phyloP scores from a whole-genome alignment of 192 early-diverging fungal species.

The Geosiphon pyriformis region DNA sequence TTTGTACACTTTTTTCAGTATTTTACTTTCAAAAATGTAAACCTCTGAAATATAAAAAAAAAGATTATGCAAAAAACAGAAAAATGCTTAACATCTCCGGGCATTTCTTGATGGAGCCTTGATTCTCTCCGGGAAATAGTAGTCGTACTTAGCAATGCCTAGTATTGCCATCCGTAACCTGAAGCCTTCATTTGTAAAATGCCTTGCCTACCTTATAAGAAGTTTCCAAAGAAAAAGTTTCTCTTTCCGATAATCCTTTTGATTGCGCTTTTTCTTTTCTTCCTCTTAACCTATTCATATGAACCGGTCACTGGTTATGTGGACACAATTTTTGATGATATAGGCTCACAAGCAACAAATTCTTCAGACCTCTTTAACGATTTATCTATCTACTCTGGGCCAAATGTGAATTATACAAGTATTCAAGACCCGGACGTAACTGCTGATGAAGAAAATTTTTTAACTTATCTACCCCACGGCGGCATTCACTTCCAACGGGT shows the following conservation, averaged over 20 bases:
- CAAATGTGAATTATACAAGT: background rate
- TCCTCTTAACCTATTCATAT: background rate
- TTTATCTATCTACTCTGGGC: background rate
- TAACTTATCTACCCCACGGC: conserved; percentile 42
- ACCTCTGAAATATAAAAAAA: no score
- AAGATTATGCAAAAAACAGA: no score
- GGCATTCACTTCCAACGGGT: conserved; percentile 46
- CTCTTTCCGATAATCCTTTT: background rate
- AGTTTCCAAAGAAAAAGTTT: background rate
- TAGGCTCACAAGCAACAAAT: background rate
- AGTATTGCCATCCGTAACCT: no score
- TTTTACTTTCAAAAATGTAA: no score
- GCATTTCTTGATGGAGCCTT: no score
- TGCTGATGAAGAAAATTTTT: conserved; percentile 2
- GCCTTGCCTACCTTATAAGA: background rate
- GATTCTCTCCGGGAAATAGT: no score
- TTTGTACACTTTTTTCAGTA: no score
- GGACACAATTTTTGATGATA: background rate
- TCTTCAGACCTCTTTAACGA: background rate
- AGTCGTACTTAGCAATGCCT: no score
- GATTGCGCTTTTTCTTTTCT: background rate
- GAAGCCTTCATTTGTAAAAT: no score
- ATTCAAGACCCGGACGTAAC: background rate
- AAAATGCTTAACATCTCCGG: no score
- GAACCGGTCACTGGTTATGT: background rate